Evolutionary conservation across 352 stramenopile species (phyloP).

Genomic region (Phytophthora quininea): DNA sequence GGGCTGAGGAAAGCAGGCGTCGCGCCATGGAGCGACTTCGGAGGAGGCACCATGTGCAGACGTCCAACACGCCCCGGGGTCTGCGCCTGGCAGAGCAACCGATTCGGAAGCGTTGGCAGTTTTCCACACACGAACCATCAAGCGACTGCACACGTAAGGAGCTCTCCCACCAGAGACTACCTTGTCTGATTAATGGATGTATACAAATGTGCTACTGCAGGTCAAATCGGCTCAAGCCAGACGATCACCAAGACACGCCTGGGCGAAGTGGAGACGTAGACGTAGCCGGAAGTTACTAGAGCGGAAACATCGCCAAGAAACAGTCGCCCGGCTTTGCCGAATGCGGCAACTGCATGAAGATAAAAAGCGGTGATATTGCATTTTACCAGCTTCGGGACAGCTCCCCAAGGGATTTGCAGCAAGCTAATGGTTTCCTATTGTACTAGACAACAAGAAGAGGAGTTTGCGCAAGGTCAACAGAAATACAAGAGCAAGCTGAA

Average conservation of each 20-base stretch:
- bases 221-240: constrained; percentile 5
- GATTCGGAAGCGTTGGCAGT: constrained; percentile 1
- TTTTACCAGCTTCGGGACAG: too few relatives aligned
- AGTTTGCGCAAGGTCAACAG: constrained; percentile 55
- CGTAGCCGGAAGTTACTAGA: constrained; percentile 38
- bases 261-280: constrained; percentile 33
- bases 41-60: constrained; percentile 28
- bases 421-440: background rate
- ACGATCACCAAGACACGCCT: background rate
- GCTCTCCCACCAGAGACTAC: too few relatives aligned
- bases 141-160: constrained; percentile 13
- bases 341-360: constrained; percentile 48
- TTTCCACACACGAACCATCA: constrained; percentile 16
- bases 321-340: constrained; percentile 46
- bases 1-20: constrained; percentile 45
- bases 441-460: constrained; percentile 53
- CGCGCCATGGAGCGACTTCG: constrained; percentile 57
- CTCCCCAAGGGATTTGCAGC: too few relatives aligned
- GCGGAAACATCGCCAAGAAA: constrained; percentile 59
- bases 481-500: constrained; percentile 63
- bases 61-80: background rate
- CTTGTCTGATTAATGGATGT: too few relatives aligned
- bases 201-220: constrained; percentile 1
- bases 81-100: background rate
- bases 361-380: constrained; percentile 42